These are phyloP conservation scores for Acacia crassicarpa DNA, from an alignment of 306 rosid genomes.

Conservation along the genomic window DNA sequence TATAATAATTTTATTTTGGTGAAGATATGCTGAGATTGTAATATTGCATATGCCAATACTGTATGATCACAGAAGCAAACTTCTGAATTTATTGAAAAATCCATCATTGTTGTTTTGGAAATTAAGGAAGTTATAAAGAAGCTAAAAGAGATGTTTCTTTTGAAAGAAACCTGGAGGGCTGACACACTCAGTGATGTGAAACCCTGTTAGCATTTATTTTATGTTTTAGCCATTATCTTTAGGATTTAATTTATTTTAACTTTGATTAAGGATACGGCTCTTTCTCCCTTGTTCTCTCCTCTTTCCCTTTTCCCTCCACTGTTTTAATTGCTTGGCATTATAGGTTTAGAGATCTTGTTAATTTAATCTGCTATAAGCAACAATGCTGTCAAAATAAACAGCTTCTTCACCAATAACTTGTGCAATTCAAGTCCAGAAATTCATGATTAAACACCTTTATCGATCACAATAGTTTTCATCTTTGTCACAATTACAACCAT, in stretches of 20 bases:
- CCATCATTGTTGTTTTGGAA: constrained; percentile 6
- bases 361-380: not conserved
- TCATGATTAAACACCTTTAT: not conserved
- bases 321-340: not conserved
- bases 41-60: not conserved
- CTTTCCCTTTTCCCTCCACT: not conserved
- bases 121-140: constrained; percentile 9
- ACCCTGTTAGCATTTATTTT: not conserved
- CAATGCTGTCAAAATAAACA: not conserved
- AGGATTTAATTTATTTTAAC: not conserved
- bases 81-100: not conserved
- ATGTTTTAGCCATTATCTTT: not conserved
- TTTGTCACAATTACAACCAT: not conserved
- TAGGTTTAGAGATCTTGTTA: not conserved
- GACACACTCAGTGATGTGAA: not conserved
- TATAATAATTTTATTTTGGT: constrained; percentile 17
- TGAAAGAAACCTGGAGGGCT: not conserved
- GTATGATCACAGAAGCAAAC: constrained; percentile 2
- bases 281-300: not conserved
- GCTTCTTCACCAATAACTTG: not conserved
- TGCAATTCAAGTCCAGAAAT: not conserved
- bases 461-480: not conserved
- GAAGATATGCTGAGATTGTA: constrained; percentile 2
- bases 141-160: constrained; percentile 3
- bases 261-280: not conserved